Percentiles rank a stretch among this genome's conserved stretches.
Conservation (phyloP, 2,329 filamentous ascomycete genomes). For the Paradendryphiella salina region DNA sequence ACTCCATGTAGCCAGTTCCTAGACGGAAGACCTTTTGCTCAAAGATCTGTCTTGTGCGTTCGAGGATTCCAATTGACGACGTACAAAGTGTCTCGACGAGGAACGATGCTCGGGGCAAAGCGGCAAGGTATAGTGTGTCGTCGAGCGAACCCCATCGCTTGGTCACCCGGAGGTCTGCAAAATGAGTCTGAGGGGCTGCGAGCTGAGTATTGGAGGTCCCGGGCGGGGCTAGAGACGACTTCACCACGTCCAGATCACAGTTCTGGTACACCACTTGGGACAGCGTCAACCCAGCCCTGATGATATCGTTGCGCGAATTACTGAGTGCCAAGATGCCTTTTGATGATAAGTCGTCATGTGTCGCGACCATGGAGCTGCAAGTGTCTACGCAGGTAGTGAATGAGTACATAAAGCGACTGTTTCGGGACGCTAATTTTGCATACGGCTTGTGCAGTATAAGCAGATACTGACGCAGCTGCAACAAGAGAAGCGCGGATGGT, state of each 20-base stretch:
- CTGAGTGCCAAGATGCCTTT: slow-evolving; percentile 29
- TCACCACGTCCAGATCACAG: slow-evolving; percentile 17
- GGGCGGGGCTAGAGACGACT: slow-evolving; percentile 5
- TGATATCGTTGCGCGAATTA: slow-evolving; percentile 37
- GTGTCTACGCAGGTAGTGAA: slow-evolving; percentile 37
- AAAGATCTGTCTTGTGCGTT: slow-evolving; percentile 34
- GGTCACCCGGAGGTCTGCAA: slow-evolving; percentile 2
- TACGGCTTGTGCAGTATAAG: slow-evolving; percentile 43
- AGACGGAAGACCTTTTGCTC: slow-evolving; percentile 43
- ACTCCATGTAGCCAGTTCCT: slow-evolving; percentile 45
- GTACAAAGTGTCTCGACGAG: slow-evolving; percentile 31
- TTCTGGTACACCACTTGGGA: slow-evolving; percentile 36
- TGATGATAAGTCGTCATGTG: slow-evolving; percentile 27
- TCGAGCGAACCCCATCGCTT: slow-evolving; percentile 8
- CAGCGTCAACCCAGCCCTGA: slow-evolving; percentile 34
- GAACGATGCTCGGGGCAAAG: slow-evolving; percentile 33
- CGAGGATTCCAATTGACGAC: slow-evolving; percentile 35
- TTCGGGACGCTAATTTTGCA: slow-evolving; percentile 29
- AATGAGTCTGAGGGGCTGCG: slow-evolving; percentile 6
- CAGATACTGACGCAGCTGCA: slow-evolving; percentile 43
- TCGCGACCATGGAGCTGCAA: slow-evolving; percentile 32
- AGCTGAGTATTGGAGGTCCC: slow-evolving; percentile 8
- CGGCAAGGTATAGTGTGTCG: slow-evolving; percentile 17
- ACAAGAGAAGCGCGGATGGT: slow-evolving; percentile 30
- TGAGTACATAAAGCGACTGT: slow-evolving; percentile 39